Conservation (phyloP, 2,329 filamentous ascomycete genomes). For the Calonectria pauciramosa region DNA sequence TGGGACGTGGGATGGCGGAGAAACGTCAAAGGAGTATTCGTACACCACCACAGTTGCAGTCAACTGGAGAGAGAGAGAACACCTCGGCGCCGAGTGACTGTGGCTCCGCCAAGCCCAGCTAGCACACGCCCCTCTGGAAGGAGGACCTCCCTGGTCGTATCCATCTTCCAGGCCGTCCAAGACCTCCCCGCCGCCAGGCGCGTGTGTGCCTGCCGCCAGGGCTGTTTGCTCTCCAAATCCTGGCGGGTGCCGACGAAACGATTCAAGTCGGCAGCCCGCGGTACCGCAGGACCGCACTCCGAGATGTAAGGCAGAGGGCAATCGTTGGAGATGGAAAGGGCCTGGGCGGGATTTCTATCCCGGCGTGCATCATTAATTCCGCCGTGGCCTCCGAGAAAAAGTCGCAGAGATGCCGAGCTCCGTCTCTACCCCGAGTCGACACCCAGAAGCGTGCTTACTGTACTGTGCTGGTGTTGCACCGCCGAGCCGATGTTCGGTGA, state of each 20-base stretch:
- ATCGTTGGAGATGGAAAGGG: slow-evolving; percentile 2
- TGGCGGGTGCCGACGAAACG: neutral
- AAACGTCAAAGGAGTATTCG: slow-evolving; percentile 12
- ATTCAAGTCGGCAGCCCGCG: neutral
- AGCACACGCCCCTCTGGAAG: slow-evolving; percentile 28
- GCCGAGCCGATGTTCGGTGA: slow-evolving; percentile 33
- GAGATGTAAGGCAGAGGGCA: neutral
- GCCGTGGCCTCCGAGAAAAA: slow-evolving; percentile 23
- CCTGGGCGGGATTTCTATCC: slow-evolving; percentile 16
- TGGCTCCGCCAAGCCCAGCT: slow-evolving; percentile 36
- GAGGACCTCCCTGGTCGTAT: slow-evolving; percentile 14
- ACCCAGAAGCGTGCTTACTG: neutral
- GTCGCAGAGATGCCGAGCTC: slow-evolving; percentile 19
- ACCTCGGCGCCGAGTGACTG: slow-evolving; percentile 37
- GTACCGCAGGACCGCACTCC: neutral
- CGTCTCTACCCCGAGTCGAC: slow-evolving; percentile 10
- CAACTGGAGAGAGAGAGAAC: slow-evolving; percentile 22
- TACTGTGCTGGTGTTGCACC: neutral
- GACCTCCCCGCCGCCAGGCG: neutral
- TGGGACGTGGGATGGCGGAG: slow-evolving; percentile 30
- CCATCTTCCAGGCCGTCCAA: neutral
- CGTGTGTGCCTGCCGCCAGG: slow-evolving; percentile 6
- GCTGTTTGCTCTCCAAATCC: neutral
- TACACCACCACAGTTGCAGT: slow-evolving; percentile 14
- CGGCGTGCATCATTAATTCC: slow-evolving; percentile 21